Evolutionary conservation across 2,329 filamentous ascomycete species (phyloP), one percentile per base, ranked within the genome.

Genomic region (Fusarium falciforme): DNA sequence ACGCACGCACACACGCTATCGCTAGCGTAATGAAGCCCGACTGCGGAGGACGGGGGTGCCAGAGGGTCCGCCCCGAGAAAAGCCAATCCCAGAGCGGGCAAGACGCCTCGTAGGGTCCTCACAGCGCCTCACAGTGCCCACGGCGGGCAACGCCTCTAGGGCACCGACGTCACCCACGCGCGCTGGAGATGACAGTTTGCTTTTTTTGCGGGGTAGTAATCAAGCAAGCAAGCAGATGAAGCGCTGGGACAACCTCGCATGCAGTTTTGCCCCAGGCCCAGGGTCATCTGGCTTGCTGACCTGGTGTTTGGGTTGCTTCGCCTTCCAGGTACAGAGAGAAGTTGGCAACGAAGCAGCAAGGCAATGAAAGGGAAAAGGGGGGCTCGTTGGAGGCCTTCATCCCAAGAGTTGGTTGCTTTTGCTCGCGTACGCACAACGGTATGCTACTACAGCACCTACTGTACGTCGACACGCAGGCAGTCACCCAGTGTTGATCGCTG

Each of bases 161-260:
- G 62, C 65, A 68, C 60, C 73, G 67, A 78, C 76, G 75, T 78
- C 76, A 78, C 76, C 64, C 63, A 47, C 49, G 54, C 36, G 44
- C 33, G 62, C 31, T 54, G 22, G 35, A 58, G 47, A 61, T 70
- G 67, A 63, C 59, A 62, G 54, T 59, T 67, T 64, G 47, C 64
- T 36, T 64, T 66, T 72, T 76, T 74, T 77, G 74, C 72, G 75
- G 75, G 75, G 75, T 77, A 74, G 47, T 35, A 10, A 40, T 47
- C 10, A 61, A 61, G 20, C n/a, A 40, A 61, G 14, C n/a, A 36
- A 60, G 20, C 16, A 40, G 61, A 38, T 42, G 47, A 68, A 68
- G 55, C 49, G 44, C 61, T 42, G 36, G 44, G 40, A 64, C 67
- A 73, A 67, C 40, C 57, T 63, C 47, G 38, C 44, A 67, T 64